Evolutionary conservation across 345 rosid genomes (phyloP).

Genomic region (Lagerstroemia speciosa): DNA sequence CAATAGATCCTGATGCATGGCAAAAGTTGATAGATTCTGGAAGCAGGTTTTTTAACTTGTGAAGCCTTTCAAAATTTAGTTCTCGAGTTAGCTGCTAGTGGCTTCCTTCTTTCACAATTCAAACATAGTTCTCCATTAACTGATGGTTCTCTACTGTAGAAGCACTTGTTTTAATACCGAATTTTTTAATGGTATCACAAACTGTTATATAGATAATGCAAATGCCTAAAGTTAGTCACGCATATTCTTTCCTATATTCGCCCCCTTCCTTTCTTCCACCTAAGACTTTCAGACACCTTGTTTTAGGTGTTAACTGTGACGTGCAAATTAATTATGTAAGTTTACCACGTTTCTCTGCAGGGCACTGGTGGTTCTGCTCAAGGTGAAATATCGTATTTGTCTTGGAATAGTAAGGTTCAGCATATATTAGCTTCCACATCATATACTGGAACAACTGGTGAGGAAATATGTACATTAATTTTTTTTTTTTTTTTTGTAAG

Average conservation of each 20-base stretch:
- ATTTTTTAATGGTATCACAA: neutral
- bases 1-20: neutral
- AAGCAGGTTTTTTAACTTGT: neutral
- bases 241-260: neutral
- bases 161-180: neutral
- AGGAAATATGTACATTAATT: slow-evolving; percentile 20
- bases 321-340: slow-evolving; percentile 1
- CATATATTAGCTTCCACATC: slow-evolving; percentile 95
- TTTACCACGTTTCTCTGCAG: slow-evolving; percentile 30
- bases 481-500: neutral
- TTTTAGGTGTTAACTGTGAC: neutral
- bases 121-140: neutral
- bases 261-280: neutral
- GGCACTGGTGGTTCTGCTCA: slow-evolving; percentile 88
- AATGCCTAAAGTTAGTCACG: neutral
- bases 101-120: neutral
- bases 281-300: neutral
- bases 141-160: neutral
- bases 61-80: neutral
- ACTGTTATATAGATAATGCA: neutral
- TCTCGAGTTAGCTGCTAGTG: neutral
- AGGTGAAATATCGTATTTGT: slow-evolving; percentile 91
- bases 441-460: slow-evolving; percentile 89
- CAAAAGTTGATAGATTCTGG: neutral
- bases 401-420: slow-evolving; percentile 94